phyloP scores from a whole-genome alignment of 805 yeast genomes.

The Metschnikowia koreensis region DNA sequence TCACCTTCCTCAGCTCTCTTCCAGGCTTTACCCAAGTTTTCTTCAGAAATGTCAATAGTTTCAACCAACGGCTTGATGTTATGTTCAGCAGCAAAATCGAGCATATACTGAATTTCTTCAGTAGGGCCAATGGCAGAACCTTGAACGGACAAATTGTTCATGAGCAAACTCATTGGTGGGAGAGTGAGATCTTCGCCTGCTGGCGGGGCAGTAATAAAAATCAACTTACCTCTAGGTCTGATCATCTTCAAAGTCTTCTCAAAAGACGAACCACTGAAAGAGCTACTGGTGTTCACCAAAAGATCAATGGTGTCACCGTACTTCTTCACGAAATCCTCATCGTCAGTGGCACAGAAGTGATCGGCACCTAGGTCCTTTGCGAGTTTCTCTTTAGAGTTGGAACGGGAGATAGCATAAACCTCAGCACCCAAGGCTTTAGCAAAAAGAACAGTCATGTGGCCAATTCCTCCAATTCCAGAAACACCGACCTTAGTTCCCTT shows the following conservation, averaged over 20 bases:
- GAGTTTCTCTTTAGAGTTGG: constrained; percentile 47
- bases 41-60: constrained; percentile 18
- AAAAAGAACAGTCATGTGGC: constrained; percentile 60
- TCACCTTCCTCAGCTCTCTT: constrained; percentile 16
- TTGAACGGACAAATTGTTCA: constrained; percentile 15
- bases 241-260: constrained; percentile 15
- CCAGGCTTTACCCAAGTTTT: constrained; percentile 18
- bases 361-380: constrained; percentile 56
- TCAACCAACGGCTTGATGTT: constrained; percentile 20
- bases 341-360: constrained; percentile 26
- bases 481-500: constrained; percentile 49
- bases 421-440: constrained; percentile 65
- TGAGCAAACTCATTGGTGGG: constrained; percentile 10
- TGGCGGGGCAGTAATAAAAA: constrained; percentile 19
- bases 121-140: constrained; percentile 19
- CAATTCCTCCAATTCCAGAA: constrained; percentile 67
- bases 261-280: constrained; percentile 20
- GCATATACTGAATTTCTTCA: constrained; percentile 18
- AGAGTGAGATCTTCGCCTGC: constrained; percentile 9
- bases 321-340: constrained; percentile 22
- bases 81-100: constrained; percentile 19
- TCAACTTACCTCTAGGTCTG: constrained; percentile 17
- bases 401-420: constrained; percentile 56
- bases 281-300: constrained; percentile 17
- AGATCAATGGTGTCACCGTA: constrained; percentile 14